Evolutionary conservation across 129 eudicot species (phyloP).

Genomic region (Artemisia argyi): DNA sequence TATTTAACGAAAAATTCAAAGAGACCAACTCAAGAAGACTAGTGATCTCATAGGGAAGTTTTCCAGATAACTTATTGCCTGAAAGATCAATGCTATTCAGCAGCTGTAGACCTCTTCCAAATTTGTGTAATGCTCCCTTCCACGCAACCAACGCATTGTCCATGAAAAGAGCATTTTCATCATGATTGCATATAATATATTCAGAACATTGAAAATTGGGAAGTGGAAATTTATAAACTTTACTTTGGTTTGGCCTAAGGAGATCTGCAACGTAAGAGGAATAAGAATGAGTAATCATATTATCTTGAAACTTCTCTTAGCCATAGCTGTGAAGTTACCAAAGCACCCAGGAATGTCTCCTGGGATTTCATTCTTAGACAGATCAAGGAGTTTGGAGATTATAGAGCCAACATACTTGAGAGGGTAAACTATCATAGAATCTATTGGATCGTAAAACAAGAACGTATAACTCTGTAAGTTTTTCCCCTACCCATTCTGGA

Average conservation of each 20-base stretch:
- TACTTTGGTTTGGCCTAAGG: no score
- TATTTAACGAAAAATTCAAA: constrained; percentile 32
- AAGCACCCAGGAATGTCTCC: constrained; percentile 39
- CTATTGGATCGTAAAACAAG: constrained; percentile 26
- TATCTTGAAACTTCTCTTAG: not conserved
- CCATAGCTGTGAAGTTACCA: constrained; percentile 21
- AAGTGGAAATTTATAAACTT: not conserved
- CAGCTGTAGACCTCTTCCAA: constrained; percentile 12
- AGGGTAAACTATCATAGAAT: not conserved
- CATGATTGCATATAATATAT: no score
- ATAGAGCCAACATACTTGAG: constrained; percentile 17
- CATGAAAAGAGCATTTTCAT: not conserved
- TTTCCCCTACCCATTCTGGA: constrained; percentile 38
- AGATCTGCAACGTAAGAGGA: not conserved
- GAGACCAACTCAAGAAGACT: constrained; percentile 19
- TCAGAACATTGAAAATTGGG: not conserved
- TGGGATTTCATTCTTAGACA: constrained; percentile 26
- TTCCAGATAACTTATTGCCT: constrained; percentile 23
- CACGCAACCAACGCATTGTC: constrained; percentile 26
- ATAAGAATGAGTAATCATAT: not conserved
- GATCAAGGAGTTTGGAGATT: constrained; percentile 31
- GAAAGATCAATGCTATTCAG: constrained; percentile 38
- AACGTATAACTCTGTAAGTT: constrained; percentile 14
- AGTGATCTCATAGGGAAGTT: constrained; percentile 18
- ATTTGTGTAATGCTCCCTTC: constrained; percentile 14